phyloP scores from a whole-genome alignment of 441 rosid genomes.

The Pelargonium citronellum region DNA sequence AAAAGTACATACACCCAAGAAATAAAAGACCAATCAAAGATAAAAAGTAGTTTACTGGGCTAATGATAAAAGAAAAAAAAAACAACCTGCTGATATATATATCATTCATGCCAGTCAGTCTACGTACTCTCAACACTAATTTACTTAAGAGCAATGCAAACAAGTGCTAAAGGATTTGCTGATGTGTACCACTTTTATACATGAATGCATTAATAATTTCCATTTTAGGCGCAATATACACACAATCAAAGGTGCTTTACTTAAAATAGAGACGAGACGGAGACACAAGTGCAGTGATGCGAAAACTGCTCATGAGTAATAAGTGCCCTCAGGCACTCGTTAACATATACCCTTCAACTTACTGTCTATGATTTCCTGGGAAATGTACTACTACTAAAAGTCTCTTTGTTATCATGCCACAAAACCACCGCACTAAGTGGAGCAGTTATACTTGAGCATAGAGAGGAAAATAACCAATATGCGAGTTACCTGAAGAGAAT shows the following conservation, averaged over 20 bases:
- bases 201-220: neutral
- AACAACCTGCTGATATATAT: neutral
- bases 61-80: no score
- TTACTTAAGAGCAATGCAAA: neutral
- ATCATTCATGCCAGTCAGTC: neutral
- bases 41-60: no score
- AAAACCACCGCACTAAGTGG: neutral
- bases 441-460: neutral
- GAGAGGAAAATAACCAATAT: neutral
- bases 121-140: neutral
- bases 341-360: neutral
- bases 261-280: no score
- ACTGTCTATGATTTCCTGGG: no score
- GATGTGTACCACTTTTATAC: neutral
- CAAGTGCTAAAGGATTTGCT: neutral
- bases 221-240: neutral
- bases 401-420: neutral
- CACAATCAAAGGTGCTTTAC: neutral
- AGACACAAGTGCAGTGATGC: neutral
- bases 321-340: no score
- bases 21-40: no score
- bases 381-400: neutral
- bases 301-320: no score
- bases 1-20: no score
- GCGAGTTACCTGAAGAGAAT: conserved; percentile 59